Evolutionary conservation across 768 basidiomycete genomes (phyloP).

Genomic region (Tricholomella constricta): DNA sequence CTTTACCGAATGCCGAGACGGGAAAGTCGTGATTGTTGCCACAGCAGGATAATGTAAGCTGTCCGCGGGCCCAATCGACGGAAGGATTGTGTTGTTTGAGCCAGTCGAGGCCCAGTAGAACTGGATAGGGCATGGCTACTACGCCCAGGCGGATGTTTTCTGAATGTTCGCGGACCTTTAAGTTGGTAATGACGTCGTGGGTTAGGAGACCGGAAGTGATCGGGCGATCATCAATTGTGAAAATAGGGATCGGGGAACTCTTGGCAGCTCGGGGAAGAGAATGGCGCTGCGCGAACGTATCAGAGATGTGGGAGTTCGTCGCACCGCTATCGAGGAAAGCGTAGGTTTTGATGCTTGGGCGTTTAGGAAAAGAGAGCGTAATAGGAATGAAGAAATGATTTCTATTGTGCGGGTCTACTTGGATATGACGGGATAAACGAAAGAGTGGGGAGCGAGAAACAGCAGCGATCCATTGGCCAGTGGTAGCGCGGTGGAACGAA

Average conservation of each 20-base stretch:
- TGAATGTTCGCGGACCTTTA: slow-evolving; percentile 29
- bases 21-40: slow-evolving; percentile 20
- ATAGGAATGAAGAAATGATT: slow-evolving; percentile 32
- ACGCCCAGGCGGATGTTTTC: slow-evolving; percentile 30
- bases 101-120: too few relatives aligned
- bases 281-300: slow-evolving; percentile 32
- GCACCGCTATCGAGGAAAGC: slow-evolving; percentile 41
- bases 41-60: too few relatives aligned
- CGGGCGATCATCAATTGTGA: slow-evolving; percentile 35
- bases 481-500: slow-evolving; percentile 13
- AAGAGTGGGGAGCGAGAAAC: slow-evolving; percentile 20
- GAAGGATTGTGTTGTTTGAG: too few relatives aligned
- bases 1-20: too few relatives aligned
- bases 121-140: slow-evolving; percentile 34
- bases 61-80: too few relatives aligned
- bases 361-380: slow-evolving; percentile 31
- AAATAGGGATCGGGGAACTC: slow-evolving; percentile 30
- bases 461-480: slow-evolving; percentile 21
- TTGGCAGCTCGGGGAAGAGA: slow-evolving; percentile 32
- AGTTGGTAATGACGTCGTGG: slow-evolving; percentile 33
- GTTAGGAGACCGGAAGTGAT: slow-evolving; percentile 41
- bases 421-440: slow-evolving; percentile 18
- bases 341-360: slow-evolving; percentile 31
- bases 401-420: slow-evolving; percentile 11
- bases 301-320: slow-evolving; percentile 37